Evolutionary conservation across 306 rosid species (phyloP).

Genomic region (Hylodesmum podocarpum): DNA sequence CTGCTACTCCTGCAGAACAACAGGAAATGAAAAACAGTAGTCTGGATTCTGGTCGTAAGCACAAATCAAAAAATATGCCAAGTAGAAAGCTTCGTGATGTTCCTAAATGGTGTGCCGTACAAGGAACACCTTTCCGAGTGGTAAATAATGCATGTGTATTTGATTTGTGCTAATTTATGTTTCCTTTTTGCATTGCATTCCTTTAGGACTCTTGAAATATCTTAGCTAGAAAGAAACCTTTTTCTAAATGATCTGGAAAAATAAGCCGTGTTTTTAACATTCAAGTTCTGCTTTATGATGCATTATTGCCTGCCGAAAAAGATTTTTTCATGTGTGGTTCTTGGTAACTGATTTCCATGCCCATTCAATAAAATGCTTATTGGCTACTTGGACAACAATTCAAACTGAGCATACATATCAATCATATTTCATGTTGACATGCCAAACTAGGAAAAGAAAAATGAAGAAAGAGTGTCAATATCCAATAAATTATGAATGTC

Average conservation of each 20-base stretch:
- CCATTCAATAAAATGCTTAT: constrained; percentile 24
- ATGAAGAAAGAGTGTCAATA: neutral
- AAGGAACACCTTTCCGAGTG: constrained; percentile 93
- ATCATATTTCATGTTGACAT: constrained; percentile 11
- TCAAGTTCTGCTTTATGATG: constrained; percentile 7
- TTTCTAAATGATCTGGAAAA: neutral
- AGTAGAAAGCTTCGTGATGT: constrained; percentile 58
- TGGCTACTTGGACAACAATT: constrained; percentile 16
- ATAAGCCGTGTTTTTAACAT: neutral
- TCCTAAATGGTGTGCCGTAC: constrained; percentile 82
- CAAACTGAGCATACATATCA: constrained; percentile 14
- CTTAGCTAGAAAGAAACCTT: neutral
- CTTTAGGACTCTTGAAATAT: neutral
- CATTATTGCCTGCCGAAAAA: neutral
- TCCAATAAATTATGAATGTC: neutral
- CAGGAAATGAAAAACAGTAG: constrained; percentile 32
- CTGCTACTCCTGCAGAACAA: constrained; percentile 40
- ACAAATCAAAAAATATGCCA: constrained; percentile 35
- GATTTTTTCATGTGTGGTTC: constrained; percentile 1
- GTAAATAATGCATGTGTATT: constrained; percentile 46
- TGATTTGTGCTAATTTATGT: neutral
- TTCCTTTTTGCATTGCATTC: constrained; percentile 3
- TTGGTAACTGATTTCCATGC: neutral
- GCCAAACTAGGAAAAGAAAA: constrained; percentile 16
- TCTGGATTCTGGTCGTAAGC: constrained; percentile 43